phyloP scores from a whole-genome alignment of 208 protist species.

The Acanthamoeba polyphaga region DNA sequence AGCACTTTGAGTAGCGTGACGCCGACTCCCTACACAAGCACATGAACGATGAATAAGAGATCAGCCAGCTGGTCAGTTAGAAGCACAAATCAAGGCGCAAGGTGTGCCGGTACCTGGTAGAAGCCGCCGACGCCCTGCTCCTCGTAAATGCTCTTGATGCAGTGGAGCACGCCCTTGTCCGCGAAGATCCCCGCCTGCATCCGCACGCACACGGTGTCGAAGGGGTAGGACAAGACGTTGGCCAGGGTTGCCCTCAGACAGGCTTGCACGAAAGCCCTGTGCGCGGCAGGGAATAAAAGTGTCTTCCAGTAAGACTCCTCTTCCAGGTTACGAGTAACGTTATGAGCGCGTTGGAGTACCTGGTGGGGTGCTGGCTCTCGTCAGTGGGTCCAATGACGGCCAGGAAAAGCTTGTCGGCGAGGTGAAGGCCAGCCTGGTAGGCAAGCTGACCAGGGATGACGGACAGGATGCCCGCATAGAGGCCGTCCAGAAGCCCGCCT shows the following conservation, averaged over 20 bases:
- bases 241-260: not conserved
- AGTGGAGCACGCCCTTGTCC: not conserved
- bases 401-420: constrained; percentile 5
- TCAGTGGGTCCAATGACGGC: not conserved
- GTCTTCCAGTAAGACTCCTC: too few relatives aligned
- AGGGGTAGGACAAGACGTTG: constrained; percentile 15
- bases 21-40: not conserved
- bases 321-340: too few relatives aligned
- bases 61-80: not conserved
- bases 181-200: constrained; percentile 12
- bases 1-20: constrained; percentile 35
- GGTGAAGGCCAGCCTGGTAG: constrained; percentile 1
- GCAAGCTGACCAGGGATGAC: not conserved
- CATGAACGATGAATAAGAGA: not conserved
- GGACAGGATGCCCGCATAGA: not conserved
- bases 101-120: not conserved
- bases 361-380: not conserved
- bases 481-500: not conserved
- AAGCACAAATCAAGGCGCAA: not conserved
- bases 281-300: not conserved
- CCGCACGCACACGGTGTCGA: constrained; percentile 30
- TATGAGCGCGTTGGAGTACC: not conserved
- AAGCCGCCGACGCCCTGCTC: constrained; percentile 27
- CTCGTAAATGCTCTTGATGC: constrained; percentile 16
- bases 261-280: constrained; percentile 10